Evolutionary conservation across 345 rosid species (phyloP).

Genomic region (Camelina hispida): DNA sequence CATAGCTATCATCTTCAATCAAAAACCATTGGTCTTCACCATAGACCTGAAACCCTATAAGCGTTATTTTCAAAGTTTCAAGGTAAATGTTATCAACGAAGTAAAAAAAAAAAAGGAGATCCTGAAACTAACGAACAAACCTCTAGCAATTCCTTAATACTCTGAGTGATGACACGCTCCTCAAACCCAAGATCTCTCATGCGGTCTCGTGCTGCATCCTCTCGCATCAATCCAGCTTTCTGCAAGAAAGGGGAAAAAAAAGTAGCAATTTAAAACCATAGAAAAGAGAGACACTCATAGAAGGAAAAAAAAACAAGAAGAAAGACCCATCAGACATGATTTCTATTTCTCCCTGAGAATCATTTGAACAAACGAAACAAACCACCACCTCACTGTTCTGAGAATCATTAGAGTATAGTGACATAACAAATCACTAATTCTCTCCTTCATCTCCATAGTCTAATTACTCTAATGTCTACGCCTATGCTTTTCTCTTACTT

Average conservation of each 20-base stretch:
- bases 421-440: not conserved
- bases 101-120: not conserved
- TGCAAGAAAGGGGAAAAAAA: not conserved
- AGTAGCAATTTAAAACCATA: not conserved
- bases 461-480: not conserved
- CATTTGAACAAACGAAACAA: not conserved
- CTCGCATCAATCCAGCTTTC: conserved; percentile 43
- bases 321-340: not conserved
- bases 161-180: conserved; percentile 27
- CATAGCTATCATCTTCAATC: conserved; percentile 47
- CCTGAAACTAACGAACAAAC: conserved; percentile 27
- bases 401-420: not conserved
- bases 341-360: not conserved
- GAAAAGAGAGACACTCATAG: not conserved
- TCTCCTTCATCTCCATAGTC: not conserved
- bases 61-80: not conserved
- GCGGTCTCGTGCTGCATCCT: conserved; percentile 55
- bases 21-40: conserved; percentile 48
- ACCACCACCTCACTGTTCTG: not conserved
- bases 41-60: conserved; percentile 40
- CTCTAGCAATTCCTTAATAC: conserved; percentile 43
- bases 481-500: not conserved
- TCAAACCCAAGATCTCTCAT: conserved; percentile 43
- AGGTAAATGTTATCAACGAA: not conserved
- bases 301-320: not conserved